These are phyloP conservation scores for Cornus suecica DNA, from an alignment of 148 eudicot species.

Conservation along the genomic window DNA sequence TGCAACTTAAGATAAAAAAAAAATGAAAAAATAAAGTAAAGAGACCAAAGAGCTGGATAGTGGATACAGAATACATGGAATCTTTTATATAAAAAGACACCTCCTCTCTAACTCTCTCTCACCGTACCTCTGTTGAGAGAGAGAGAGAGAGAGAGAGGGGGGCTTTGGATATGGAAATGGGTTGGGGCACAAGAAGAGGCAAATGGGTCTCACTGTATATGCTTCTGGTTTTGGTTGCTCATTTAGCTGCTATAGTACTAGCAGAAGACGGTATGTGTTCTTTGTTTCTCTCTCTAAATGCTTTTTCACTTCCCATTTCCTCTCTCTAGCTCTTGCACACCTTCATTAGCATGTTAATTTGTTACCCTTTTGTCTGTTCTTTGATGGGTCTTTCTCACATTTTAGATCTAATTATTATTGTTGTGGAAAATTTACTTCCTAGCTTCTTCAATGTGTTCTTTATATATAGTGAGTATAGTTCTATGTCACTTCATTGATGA, in stretches of 20 bases:
- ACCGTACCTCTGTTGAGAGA: neutral
- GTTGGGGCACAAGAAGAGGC: neutral
- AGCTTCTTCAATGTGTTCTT: neutral
- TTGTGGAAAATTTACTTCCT: neutral
- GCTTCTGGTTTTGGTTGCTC: conserved; percentile 25
- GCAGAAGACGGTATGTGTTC: conserved; percentile 37
- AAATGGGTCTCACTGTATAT: conserved; percentile 2
- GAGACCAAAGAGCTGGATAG: neutral
- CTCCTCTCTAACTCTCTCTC: neutral
- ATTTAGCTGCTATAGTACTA: conserved; percentile 16
- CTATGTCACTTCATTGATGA: neutral
- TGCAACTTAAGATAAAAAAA: neutral
- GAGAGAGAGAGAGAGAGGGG: conserved; percentile 2
- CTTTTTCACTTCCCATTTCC: neutral
- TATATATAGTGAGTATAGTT: neutral
- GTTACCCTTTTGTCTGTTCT: neutral
- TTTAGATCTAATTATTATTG: conserved; percentile 3
- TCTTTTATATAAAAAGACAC: neutral
- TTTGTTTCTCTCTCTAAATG: conserved; percentile 6
- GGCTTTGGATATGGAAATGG: conserved; percentile 20
- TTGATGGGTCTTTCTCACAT: neutral
- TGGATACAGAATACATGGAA: neutral
- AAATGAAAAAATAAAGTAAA: neutral
- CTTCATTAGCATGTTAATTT: neutral
- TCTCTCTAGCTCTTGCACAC: neutral